A percentile compares a stretch with the other conserved stretches of the same genome.
These are phyloP conservation scores for Astrocystis sublimbata DNA, from an alignment of 495 filamentous ascomycete species.

Conservation along the genomic window DNA sequence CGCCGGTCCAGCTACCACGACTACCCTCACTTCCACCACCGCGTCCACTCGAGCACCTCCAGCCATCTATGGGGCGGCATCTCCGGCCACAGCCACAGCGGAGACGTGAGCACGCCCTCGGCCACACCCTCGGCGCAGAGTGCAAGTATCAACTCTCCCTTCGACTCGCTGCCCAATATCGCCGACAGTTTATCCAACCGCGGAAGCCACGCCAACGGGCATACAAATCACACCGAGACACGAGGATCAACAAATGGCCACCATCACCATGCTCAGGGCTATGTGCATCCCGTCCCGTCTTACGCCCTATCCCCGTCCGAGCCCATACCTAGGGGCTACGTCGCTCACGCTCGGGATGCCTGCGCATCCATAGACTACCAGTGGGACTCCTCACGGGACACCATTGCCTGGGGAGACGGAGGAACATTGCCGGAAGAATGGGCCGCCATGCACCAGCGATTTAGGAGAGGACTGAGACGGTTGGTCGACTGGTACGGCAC, in stretches of 20 bases:
- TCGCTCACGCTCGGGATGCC: conserved; percentile 87
- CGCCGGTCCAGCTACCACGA: conserved; percentile 64
- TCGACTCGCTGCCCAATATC: conserved; percentile 30
- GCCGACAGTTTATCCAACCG: conserved; percentile 29
- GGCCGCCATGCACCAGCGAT: conserved; percentile 89
- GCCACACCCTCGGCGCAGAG: conserved; percentile 10
- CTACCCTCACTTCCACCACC: conserved; percentile 41
- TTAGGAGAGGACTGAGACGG: conserved; percentile 70
- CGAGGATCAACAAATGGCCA: conserved; percentile 15
- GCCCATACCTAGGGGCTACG: conserved; percentile 83
- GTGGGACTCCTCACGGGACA: conserved; percentile 86
- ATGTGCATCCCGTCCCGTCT: conserved; percentile 73
- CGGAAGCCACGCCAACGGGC: conserved; percentile 23
- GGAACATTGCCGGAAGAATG: conserved; percentile 92
- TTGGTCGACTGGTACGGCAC: conserved; percentile 79
- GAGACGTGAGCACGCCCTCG: conserved; percentile 16
- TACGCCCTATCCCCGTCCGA: conserved; percentile 81
- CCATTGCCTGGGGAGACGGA: conserved; percentile 79
- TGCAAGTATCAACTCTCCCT: too few relatives aligned
- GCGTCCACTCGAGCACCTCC: conserved; percentile 30
- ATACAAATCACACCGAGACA: conserved; percentile 15
- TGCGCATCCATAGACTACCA: conserved; percentile 85
- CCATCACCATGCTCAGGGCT: conserved; percentile 41
- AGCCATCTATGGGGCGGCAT: conserved; percentile 44
- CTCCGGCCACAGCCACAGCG: conserved; percentile 16